Percentiles rank a stretch among this genome's conserved stretches.
These are phyloP conservation scores for Naganishia liquefaciens DNA, from an alignment of 1,284 basidiomycete species.

Conservation along the genomic window DNA sequence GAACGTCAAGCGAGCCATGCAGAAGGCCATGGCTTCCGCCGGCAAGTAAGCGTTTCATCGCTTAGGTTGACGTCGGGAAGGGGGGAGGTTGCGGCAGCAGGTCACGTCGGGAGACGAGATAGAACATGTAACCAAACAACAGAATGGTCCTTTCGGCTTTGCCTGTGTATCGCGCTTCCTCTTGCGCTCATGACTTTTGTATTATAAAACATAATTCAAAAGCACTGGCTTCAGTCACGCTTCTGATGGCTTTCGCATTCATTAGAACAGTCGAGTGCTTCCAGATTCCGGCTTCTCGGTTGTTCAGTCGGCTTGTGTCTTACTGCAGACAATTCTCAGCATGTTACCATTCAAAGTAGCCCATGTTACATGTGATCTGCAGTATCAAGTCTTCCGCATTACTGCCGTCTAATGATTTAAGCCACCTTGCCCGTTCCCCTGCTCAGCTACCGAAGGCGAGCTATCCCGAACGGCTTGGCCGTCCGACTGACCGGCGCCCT, in stretches of 20 bases:
- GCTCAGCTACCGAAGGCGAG: no score
- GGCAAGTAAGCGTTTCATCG: conserved; percentile 39
- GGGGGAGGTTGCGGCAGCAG: conserved; percentile 5
- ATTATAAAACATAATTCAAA: conserved; percentile 30
- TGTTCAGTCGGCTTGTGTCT: no score
- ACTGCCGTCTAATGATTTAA: not conserved
- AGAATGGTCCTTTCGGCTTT: conserved; percentile 27
- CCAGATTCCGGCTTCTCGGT: no score
- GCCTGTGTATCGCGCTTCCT: conserved; percentile 22
- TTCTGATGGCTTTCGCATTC: not conserved
- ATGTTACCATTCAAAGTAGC: not conserved
- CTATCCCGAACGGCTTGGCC: no score
- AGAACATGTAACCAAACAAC: conserved; percentile 28
- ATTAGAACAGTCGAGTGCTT: not conserved
- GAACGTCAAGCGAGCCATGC: conserved; percentile 87
- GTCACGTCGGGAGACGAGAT: conserved; percentile 21
- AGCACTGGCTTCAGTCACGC: not conserved
- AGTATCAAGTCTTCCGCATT: no score
- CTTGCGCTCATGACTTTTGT: conserved; percentile 29
- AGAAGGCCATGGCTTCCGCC: conserved; percentile 72
- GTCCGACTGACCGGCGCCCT: not conserved
- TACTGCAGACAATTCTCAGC: no score
- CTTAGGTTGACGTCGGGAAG: conserved; percentile 5
- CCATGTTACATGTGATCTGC: not conserved
- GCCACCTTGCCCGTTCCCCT: no score